phyloP scores from a whole-genome alignment of 805 yeast species.

The Barnettozyma populi region DNA sequence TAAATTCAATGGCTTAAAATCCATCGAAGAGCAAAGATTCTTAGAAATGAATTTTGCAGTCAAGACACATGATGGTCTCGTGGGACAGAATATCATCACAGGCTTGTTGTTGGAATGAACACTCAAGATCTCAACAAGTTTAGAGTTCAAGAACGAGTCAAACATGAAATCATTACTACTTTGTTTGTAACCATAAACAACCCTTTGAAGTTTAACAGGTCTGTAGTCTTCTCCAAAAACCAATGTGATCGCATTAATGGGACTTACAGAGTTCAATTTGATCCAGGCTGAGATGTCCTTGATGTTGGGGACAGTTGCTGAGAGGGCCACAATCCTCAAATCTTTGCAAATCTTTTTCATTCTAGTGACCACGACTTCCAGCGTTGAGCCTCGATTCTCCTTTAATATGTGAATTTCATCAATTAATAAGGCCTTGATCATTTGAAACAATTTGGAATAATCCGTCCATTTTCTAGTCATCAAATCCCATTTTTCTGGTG shows the following conservation, averaged over 20 bases:
- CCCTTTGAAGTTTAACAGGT: conserved; percentile 36
- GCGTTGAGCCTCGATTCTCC: conserved; percentile 42
- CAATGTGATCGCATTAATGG: conserved; percentile 30
- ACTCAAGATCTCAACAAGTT: conserved; percentile 35
- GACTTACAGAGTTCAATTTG: conserved; percentile 18
- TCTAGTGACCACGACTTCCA: conserved; percentile 44
- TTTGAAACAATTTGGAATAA: conserved; percentile 32
- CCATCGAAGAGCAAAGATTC: conserved; percentile 8
- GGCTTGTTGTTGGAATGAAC: conserved; percentile 38
- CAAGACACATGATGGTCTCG: conserved; percentile 40
- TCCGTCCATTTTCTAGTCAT: conserved; percentile 48
- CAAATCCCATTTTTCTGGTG: conserved; percentile 62
- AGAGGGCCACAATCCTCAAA: conserved; percentile 40
- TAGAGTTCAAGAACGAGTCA: conserved; percentile 39
- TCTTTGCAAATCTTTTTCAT: conserved; percentile 35
- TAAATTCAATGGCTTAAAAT: neutral
- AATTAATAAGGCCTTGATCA: conserved; percentile 39
- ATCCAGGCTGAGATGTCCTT: conserved; percentile 44
- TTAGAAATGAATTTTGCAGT: conserved; percentile 39
- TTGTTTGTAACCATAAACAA: conserved; percentile 40
- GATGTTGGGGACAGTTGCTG: conserved; percentile 52
- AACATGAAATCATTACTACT: conserved; percentile 41
- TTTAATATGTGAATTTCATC: conserved; percentile 45
- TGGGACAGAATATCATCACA: conserved; percentile 47
- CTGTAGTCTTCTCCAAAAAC: conserved; percentile 43